Conservation (phyloP, 202 grass and related monocot species). For the Carex arenaria region DNA sequence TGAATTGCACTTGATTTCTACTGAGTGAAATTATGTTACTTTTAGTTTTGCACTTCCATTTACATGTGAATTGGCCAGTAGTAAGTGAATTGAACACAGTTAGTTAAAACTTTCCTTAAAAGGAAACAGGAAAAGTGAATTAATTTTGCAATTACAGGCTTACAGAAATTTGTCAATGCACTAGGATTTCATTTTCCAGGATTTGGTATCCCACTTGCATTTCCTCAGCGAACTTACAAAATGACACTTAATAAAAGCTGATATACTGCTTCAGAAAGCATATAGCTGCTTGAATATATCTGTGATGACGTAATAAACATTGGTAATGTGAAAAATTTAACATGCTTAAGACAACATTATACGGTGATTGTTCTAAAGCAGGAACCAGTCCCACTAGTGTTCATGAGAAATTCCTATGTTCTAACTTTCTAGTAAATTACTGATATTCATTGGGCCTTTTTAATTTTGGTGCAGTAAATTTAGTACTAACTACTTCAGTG, state of each 20-base stretch:
- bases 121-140: not conserved
- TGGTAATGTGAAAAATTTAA: not conserved
- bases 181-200: not conserved
- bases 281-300: not conserved
- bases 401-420: not conserved
- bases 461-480: slow-evolving; percentile 12
- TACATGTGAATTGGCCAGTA: not conserved
- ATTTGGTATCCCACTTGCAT: not conserved
- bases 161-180: not conserved
- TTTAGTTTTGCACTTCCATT: not conserved
- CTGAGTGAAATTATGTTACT: not conserved
- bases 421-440: not conserved
- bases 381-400: not conserved
- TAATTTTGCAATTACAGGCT: not conserved
- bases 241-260: not conserved
- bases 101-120: not conserved
- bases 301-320: not conserved
- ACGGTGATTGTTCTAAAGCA: not conserved
- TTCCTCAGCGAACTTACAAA: not conserved
- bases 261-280: not conserved
- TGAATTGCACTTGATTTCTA: not conserved
- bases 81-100: not conserved
- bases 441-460: not conserved
- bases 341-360: not conserved
- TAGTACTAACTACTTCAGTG: slow-evolving; percentile 9